phyloP scores from a whole-genome alignment of 179 eudicot genomes.

The Camellia oleifera region DNA sequence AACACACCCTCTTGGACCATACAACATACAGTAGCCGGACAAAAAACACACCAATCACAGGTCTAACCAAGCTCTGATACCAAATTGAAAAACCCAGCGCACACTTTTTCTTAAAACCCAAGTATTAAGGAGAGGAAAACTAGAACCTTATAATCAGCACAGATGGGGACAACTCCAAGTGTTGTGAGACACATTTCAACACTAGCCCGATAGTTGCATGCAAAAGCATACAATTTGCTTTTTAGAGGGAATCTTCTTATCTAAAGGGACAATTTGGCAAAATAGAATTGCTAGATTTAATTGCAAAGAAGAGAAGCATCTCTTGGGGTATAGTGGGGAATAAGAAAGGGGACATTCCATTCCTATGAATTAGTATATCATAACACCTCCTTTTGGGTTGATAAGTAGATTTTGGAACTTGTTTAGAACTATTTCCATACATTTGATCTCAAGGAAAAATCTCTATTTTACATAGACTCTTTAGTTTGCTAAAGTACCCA shows the following conservation, averaged over 20 bases:
- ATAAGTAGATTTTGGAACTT: background rate
- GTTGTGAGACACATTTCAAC: too few relatives aligned
- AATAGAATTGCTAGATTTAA: background rate
- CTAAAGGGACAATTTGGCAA: background rate
- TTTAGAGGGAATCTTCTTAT: background rate
- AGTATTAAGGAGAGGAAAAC: too few relatives aligned
- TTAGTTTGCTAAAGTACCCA: too few relatives aligned
- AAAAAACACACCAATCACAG: too few relatives aligned
- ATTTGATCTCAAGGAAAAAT: background rate
- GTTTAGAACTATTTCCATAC: background rate
- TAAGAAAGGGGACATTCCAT: constrained; percentile 1
- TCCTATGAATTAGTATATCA: background rate
- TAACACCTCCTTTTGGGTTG: background rate
- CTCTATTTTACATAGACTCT: too few relatives aligned
- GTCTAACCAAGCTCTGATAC: too few relatives aligned
- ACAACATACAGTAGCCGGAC: too few relatives aligned
- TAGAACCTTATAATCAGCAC: too few relatives aligned
- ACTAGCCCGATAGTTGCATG: background rate
- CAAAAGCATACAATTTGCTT: background rate
- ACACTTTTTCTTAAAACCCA: too few relatives aligned
- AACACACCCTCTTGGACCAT: too few relatives aligned
- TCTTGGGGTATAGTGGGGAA: background rate
- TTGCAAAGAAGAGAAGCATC: background rate
- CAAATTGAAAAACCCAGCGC: too few relatives aligned
- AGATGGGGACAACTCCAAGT: too few relatives aligned